Evolutionary conservation across 2,329 filamentous ascomycete species (phyloP).

Genomic region (Fusarium penzigii): DNA sequence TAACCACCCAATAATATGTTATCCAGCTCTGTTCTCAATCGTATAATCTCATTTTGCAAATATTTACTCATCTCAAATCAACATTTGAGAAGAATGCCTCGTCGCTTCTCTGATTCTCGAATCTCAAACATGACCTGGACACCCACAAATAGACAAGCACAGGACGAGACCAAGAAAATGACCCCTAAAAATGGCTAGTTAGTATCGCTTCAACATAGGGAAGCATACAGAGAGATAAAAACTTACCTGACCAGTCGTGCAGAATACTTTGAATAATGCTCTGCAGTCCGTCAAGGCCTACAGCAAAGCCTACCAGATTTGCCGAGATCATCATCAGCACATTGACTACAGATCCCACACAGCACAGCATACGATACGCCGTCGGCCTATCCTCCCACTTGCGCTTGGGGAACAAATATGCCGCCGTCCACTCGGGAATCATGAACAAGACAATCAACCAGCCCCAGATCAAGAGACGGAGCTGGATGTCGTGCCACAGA

Average conservation of each 20-base stretch:
- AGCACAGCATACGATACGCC: conserved; percentile 77
- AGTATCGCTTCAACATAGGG: conserved; percentile 10
- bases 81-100: conserved; percentile 82
- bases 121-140: conserved; percentile 97
- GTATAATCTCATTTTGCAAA: too few species aligned
- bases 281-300: conserved; percentile 85
- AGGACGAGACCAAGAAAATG: conserved; percentile 72
- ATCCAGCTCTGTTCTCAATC: too few species aligned
- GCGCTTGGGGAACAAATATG: conserved; percentile 68
- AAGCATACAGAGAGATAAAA: neutral
- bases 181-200: conserved; percentile 51
- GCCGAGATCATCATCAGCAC: conserved; percentile 94
- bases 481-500: conserved; percentile 95
- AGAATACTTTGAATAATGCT: conserved; percentile 75
- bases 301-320: conserved; percentile 91
- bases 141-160: conserved; percentile 76
- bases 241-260: conserved; percentile 67
- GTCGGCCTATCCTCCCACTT: conserved; percentile 71
- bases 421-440: conserved; percentile 78
- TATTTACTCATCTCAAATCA: conserved; percentile 37
- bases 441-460: conserved; percentile 97
- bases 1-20: too few species aligned
- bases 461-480: conserved; percentile 89
- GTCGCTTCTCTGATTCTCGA: conserved; percentile 78
- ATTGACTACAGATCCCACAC: conserved; percentile 78